phyloP scores from a whole-genome alignment of 106 monocot species.

The Narthecium ossifragum region DNA sequence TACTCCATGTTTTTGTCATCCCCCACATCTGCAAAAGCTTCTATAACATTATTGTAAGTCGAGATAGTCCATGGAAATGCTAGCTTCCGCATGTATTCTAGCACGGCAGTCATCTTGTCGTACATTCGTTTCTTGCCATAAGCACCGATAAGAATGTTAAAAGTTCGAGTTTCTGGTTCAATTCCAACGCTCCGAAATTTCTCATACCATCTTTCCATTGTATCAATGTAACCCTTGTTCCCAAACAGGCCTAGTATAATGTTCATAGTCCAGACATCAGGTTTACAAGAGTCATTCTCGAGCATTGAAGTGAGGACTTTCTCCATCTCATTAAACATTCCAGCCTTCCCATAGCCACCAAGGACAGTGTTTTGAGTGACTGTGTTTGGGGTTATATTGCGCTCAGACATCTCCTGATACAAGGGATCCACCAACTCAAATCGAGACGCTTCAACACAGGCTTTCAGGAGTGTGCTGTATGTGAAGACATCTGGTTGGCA shows the following conservation, averaged over 20 bases:
- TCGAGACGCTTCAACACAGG: slow-evolving; percentile 44
- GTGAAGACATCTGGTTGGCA: slow-evolving; percentile 88
- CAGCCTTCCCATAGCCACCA: slow-evolving; percentile 75
- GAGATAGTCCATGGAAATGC: slow-evolving; percentile 82
- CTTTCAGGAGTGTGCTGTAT: slow-evolving; percentile 76
- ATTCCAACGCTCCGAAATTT: slow-evolving; percentile 71
- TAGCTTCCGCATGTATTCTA: slow-evolving; percentile 89
- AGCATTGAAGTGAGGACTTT: slow-evolving; percentile 64
- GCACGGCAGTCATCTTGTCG: slow-evolving; percentile 82
- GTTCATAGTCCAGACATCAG: slow-evolving; percentile 95
- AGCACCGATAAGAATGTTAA: slow-evolving; percentile 81
- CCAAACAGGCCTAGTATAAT: slow-evolving; percentile 76
- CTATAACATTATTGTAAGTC: slow-evolving; percentile 84
- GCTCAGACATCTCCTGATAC: slow-evolving; percentile 71
- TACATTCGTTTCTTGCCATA: slow-evolving; percentile 78
- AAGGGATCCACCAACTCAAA: slow-evolving; percentile 71
- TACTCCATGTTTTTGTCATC: slow-evolving; percentile 83
- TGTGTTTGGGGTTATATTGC: slow-evolving; percentile 51
- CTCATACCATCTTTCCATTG: slow-evolving; percentile 97
- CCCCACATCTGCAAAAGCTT: slow-evolving; percentile 74
- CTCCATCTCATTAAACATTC: slow-evolving; percentile 76
- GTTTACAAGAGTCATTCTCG: slow-evolving; percentile 48
- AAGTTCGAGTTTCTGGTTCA: slow-evolving; percentile 79
- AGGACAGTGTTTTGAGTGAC: slow-evolving; percentile 83
- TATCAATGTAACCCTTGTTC: slow-evolving; percentile 51